A percentile compares a stretch with the other conserved stretches of the same genome.
Conservation (phyloP, 129 eudicot species). For the Solidago caesia region DNA sequence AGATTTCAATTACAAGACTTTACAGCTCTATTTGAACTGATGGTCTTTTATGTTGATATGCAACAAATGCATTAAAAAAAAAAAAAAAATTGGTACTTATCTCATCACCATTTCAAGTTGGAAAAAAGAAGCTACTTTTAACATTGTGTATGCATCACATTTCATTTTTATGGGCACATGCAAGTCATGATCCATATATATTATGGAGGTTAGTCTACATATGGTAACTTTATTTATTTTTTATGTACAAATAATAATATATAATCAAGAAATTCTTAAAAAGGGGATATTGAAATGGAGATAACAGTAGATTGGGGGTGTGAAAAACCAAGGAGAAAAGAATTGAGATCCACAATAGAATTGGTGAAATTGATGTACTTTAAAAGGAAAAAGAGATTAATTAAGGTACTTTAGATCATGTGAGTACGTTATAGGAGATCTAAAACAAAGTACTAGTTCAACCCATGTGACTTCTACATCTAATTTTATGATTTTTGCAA, state of each 20-base stretch:
- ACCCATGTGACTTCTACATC: conserved; percentile 23
- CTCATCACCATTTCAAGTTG: neutral
- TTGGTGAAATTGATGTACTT: conserved; percentile 16
- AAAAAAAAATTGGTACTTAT: conserved; percentile 6
- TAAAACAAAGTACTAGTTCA: neutral
- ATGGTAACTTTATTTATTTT: neutral
- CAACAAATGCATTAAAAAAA: conserved; percentile 12
- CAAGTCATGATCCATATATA: conserved; percentile 1
- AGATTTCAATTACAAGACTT: conserved; percentile 25
- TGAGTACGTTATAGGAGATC: conserved; percentile 1
- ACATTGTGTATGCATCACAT: conserved; percentile 2
- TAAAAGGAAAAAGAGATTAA: conserved; percentile 6
- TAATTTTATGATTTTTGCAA: neutral
- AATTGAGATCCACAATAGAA: conserved; percentile 24
- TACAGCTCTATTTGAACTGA: conserved; percentile 30
- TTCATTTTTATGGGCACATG: conserved; percentile 2
- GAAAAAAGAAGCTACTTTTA: neutral
- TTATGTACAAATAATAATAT: neutral
- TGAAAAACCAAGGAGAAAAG: conserved; percentile 1
- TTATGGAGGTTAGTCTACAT: conserved; percentile 2
- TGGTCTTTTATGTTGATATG: neutral
- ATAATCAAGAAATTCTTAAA: neutral
- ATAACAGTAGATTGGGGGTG: neutral
- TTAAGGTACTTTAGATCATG: conserved; percentile 27
- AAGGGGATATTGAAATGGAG: neutral